Conservation (phyloP, 768 basidiomycete genomes). For the Russula vinacea region DNA sequence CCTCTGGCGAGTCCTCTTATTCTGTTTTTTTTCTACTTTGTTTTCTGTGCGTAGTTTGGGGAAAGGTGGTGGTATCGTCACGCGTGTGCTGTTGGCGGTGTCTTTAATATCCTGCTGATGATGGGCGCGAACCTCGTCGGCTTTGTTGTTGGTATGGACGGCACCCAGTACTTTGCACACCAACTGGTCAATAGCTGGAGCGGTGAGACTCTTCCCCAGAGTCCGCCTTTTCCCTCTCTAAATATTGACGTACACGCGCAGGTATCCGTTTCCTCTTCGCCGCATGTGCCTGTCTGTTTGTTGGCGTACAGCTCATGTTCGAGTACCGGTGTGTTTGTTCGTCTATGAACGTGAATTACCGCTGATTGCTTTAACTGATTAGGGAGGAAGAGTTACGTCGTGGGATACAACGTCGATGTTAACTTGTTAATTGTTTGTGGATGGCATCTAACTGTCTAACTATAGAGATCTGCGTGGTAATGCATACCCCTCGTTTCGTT, state of each 20-base stretch:
- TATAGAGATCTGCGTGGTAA: not conserved
- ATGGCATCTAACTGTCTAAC: not conserved
- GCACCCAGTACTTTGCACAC: slow-evolving; percentile 59
- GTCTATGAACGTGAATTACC: not conserved
- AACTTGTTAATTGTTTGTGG: not conserved
- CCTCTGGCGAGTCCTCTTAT: not conserved
- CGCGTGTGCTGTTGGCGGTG: slow-evolving; percentile 75
- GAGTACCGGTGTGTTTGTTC: slow-evolving; percentile 75
- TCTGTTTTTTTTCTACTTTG: not conserved
- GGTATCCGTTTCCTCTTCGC: slow-evolving; percentile 63
- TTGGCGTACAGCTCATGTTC: slow-evolving; percentile 89
- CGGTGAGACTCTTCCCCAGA: slow-evolving; percentile 44
- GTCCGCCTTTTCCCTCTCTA: not conserved
- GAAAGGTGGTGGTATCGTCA: slow-evolving; percentile 78
- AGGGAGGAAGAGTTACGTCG: slow-evolving; percentile 38
- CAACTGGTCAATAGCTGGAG: slow-evolving; percentile 61
- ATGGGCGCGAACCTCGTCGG: slow-evolving; percentile 91
- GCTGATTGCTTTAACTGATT: not conserved
- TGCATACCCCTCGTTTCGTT: not conserved
- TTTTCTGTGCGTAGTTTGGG: slow-evolving; percentile 53
- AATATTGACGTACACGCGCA: slow-evolving; percentile 32
- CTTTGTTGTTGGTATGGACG: slow-evolving; percentile 88
- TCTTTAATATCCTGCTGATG: slow-evolving; percentile 84
- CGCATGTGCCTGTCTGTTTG: slow-evolving; percentile 65
- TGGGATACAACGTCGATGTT: slow-evolving; percentile 28